These are phyloP conservation scores for Dothideomycetes sp. DNA, from an alignment of 2,329 filamentous ascomycete genomes.

Conservation along the genomic window DNA sequence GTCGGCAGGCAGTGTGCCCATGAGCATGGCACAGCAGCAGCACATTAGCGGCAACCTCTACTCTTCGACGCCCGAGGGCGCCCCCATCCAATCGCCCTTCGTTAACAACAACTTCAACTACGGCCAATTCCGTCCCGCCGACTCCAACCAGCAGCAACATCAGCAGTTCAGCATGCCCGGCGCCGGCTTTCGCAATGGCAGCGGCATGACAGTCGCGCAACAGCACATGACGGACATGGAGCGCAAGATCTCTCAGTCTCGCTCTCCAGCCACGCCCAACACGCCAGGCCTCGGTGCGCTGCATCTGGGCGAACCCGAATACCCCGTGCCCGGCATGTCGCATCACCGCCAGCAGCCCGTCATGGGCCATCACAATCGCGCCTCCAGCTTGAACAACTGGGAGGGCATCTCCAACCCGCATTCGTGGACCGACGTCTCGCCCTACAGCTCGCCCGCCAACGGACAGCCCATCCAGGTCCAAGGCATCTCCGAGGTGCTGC, in stretches of 20 bases:
- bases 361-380: slow-evolving; percentile 37
- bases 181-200: slow-evolving; percentile 9
- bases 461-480: slow-evolving; percentile 41
- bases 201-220: slow-evolving; percentile 20
- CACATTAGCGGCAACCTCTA: slow-evolving; percentile 45
- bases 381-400: slow-evolving; percentile 79
- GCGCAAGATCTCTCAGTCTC: slow-evolving; percentile 52
- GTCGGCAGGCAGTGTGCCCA: slow-evolving; percentile 6
- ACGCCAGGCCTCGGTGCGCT: slow-evolving; percentile 65
- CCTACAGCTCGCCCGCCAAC: slow-evolving; percentile 72
- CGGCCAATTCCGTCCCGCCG: slow-evolving; percentile 59
- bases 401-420: slow-evolving; percentile 68
- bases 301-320: slow-evolving; percentile 55
- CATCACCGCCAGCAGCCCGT: slow-evolving; percentile 18
- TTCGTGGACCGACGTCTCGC: slow-evolving; percentile 72
- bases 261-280: slow-evolving; percentile 78
- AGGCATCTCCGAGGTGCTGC: slow-evolving; percentile 70
- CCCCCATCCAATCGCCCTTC: slow-evolving; percentile 86
- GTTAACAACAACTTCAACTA: slow-evolving; percentile 64
- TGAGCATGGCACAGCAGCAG: slow-evolving; percentile 17
- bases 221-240: slow-evolving; percentile 39
- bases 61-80: slow-evolving; percentile 83
- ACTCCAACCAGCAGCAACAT: slow-evolving; percentile 39
- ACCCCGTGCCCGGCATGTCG: slow-evolving; percentile 20
- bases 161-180: slow-evolving; percentile 24